These are phyloP conservation scores for Rhizopus microsporus DNA, from an alignment of 371 early-diverging fungal species.

Conservation along the genomic window DNA sequence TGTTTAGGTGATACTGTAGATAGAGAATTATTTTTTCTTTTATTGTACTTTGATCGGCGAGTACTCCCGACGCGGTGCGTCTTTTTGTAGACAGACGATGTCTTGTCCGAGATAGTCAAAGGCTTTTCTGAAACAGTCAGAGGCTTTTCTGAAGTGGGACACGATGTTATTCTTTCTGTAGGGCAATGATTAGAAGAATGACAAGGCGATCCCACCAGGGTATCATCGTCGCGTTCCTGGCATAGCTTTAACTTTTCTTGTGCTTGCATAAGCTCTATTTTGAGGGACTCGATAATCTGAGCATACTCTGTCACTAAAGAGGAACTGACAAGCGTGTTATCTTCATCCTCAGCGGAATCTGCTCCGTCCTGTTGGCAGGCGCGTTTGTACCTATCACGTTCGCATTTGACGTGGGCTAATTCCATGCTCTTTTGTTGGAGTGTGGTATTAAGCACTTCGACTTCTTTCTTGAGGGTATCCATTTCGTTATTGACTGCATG, in stretches of 20 bases:
- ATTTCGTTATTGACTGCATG: slow-evolving; percentile 49
- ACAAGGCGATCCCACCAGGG: slow-evolving; percentile 18
- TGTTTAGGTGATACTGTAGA: slow-evolving; percentile 8
- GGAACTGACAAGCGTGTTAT: neutral
- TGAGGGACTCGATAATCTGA: slow-evolving; percentile 24
- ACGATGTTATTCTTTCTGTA: neutral
- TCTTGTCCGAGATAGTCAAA: slow-evolving; percentile 5
- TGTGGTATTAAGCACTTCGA: slow-evolving; percentile 21
- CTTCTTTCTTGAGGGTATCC: slow-evolving; percentile 39
- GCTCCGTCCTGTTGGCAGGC: slow-evolving; percentile 4
- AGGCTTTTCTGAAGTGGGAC: too few relatives aligned
- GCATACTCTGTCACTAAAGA: slow-evolving; percentile 24
- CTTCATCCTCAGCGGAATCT: slow-evolving; percentile 2
- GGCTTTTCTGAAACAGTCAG: too few relatives aligned
- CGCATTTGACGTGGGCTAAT: slow-evolving; percentile 26
- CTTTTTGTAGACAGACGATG: slow-evolving; percentile 11
- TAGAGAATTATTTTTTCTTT: slow-evolving; percentile 11
- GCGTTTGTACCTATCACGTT: slow-evolving; percentile 25
- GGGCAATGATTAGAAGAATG: slow-evolving; percentile 2
- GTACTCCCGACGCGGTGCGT: slow-evolving; percentile 9
- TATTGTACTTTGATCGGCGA: slow-evolving; percentile 13
- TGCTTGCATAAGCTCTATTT: slow-evolving; percentile 13
- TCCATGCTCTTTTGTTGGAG: slow-evolving; percentile 17
- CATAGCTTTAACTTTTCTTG: slow-evolving; percentile 13
- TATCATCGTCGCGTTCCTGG: slow-evolving; percentile 9